Evolutionary conservation across 1,284 basidiomycete species (phyloP).

Genomic region (Exsudoporus floridanus): DNA sequence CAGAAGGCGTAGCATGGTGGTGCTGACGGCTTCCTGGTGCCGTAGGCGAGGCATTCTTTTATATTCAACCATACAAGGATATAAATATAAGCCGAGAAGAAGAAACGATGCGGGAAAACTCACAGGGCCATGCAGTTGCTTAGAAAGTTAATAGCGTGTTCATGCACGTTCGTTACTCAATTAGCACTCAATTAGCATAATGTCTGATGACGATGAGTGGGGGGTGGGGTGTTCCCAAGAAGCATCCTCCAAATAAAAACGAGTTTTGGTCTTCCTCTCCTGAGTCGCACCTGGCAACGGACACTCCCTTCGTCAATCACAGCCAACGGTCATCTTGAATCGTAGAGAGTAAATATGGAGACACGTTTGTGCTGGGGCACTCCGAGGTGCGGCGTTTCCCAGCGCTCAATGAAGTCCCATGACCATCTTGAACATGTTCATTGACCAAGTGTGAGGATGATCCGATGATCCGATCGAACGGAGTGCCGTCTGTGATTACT

Average conservation of each 20-base stretch:
- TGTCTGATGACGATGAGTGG: neutral
- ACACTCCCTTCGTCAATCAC: neutral
- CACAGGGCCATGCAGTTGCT: conserved; percentile 3
- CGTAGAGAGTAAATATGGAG: neutral
- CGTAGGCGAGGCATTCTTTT: conserved; percentile 2
- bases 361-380: neutral
- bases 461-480: neutral
- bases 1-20: conserved; percentile 16
- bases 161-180: conserved; percentile 22
- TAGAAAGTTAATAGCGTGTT: neutral
- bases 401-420: neutral
- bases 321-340: neutral
- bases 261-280: neutral
- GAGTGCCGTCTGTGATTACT: neutral
- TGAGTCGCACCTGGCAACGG: neutral
- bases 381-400: neutral
- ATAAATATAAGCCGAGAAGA: conserved; percentile 2
- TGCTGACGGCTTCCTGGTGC: neutral
- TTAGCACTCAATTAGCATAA: neutral
- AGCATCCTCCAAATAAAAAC: neutral
- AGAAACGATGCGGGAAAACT: neutral
- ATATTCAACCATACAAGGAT: conserved; percentile 6
- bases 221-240: too few relatives aligned
- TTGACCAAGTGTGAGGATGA: neutral
- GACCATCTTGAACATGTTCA: neutral